Conservation (phyloP, 2,329 filamentous ascomycete species). For the Aspergillus piperis region DNA sequence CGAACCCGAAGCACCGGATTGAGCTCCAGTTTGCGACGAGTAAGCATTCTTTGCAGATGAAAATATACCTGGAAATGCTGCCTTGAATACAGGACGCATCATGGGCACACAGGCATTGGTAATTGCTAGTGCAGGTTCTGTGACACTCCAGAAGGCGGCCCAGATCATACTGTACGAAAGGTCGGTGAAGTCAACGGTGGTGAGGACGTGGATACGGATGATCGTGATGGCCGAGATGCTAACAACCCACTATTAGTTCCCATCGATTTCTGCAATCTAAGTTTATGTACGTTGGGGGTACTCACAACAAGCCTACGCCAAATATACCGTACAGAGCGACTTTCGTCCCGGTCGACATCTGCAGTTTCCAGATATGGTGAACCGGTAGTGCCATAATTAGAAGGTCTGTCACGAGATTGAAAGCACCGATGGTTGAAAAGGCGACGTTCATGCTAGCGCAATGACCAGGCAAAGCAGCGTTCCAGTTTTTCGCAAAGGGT, state of each 20-base stretch:
- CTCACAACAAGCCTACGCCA: slow-evolving; percentile 27
- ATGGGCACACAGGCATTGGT: slow-evolving; percentile 27
- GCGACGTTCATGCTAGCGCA: slow-evolving; percentile 26
- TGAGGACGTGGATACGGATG: slow-evolving; percentile 27
- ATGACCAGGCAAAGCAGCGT: slow-evolving; percentile 19
- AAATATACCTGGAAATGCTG: slow-evolving; percentile 15
- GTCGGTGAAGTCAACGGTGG: slow-evolving; percentile 23
- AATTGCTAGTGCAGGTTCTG: slow-evolving; percentile 27
- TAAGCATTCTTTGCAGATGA: slow-evolving; percentile 1
- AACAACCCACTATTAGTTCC: neutral
- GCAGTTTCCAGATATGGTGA: slow-evolving; percentile 28
- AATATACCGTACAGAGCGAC: slow-evolving; percentile 27
- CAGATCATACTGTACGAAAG: slow-evolving; percentile 26
- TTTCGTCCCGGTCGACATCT: slow-evolving; percentile 26
- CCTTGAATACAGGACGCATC: slow-evolving; percentile 26
- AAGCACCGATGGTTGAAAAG: slow-evolving; percentile 26
- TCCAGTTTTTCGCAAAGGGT: slow-evolving; percentile 25
- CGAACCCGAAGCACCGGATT: neutral
- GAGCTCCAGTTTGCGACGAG: neutral
- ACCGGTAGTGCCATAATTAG: slow-evolving; percentile 27
- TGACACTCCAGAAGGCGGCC: slow-evolving; percentile 30
- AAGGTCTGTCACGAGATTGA: slow-evolving; percentile 28
- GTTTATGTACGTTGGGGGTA: neutral
- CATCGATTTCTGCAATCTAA: too few relatives aligned
- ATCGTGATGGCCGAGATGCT: slow-evolving; percentile 29